Conservation (phyloP, 352 stramenopile genomes). For the Phytophthora fragariaefolia region DNA sequence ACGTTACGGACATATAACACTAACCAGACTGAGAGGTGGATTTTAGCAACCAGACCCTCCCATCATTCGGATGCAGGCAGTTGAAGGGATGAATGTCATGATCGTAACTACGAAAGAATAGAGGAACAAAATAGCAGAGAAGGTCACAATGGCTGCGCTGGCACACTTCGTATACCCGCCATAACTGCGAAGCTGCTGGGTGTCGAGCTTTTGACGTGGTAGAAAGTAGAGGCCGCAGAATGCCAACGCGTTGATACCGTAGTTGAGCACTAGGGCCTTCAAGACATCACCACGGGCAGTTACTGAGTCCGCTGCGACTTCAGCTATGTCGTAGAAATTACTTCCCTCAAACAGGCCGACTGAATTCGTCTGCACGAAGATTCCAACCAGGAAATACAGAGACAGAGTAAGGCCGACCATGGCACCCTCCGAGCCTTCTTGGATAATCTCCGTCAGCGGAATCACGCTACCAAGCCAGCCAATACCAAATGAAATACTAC, state of each 20-base stretch:
- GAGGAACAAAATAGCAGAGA: conserved; percentile 46
- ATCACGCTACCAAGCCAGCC: conserved; percentile 42
- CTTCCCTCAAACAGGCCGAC: conserved; percentile 39
- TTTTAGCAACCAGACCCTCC: conserved; percentile 47
- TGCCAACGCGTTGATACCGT: conserved; percentile 49
- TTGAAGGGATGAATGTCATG: conserved; percentile 51
- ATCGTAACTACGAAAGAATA: conserved; percentile 53
- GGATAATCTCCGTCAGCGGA: conserved; percentile 59
- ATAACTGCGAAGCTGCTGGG: conserved; percentile 66
- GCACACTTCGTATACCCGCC: conserved; percentile 66
- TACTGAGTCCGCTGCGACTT: conserved; percentile 27
- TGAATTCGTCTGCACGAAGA: conserved; percentile 51
- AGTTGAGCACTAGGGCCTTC: conserved; percentile 45
- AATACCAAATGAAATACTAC: conserved; percentile 24
- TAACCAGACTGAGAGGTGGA: background rate
- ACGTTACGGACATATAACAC: background rate
- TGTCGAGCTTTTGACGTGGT: conserved; percentile 64
- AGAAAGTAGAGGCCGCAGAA: conserved; percentile 47
- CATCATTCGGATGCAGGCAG: conserved; percentile 37
- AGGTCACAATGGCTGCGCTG: conserved; percentile 46
- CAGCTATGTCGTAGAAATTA: conserved; percentile 44
- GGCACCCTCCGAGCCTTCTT: conserved; percentile 59
- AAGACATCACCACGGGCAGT: conserved; percentile 24
- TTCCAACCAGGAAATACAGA: conserved; percentile 45
- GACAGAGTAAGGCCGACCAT: conserved; percentile 54